Conservation (phyloP, 441 rosid genomes). For the Flueggea neowawraea region DNA sequence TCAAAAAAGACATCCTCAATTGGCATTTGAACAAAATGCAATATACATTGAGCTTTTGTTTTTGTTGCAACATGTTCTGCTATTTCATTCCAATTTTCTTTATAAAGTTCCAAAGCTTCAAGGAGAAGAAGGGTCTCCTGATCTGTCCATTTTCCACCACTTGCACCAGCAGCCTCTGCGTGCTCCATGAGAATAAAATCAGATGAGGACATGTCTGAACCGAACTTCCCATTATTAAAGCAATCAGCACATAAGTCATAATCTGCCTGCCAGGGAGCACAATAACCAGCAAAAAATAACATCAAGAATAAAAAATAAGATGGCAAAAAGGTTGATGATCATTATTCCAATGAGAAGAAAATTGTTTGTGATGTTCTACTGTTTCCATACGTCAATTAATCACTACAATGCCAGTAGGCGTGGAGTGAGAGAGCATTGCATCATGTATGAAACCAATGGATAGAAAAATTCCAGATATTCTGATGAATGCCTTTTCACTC, state of each 20-base stretch:
- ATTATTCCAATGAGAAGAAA: not conserved
- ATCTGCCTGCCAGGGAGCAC: slow-evolving; percentile 85
- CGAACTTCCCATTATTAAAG: slow-evolving; percentile 82
- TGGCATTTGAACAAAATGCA: slow-evolving; percentile 98
- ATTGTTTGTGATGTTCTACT: too few species aligned
- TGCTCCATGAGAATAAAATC: slow-evolving; percentile 98
- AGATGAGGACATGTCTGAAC: slow-evolving; percentile 81
- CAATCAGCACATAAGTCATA: slow-evolving; percentile 96
- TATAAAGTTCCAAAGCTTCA: slow-evolving; percentile 92
- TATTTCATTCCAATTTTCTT: slow-evolving; percentile 96
- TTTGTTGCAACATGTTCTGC: slow-evolving; percentile 99
- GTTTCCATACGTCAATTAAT: too few species aligned
- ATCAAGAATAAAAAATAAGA: not conserved
- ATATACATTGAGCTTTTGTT: slow-evolving; percentile 93
- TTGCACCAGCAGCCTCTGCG: slow-evolving; percentile 74
- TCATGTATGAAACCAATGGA: not conserved
- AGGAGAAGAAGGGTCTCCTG: slow-evolving; percentile 99
- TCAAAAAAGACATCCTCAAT: slow-evolving; percentile 84
- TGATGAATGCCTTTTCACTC: not conserved
- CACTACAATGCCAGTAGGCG: slow-evolving; percentile 7
- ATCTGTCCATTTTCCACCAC: slow-evolving; percentile 98
- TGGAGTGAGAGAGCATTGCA: not conserved
- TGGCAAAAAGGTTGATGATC: slow-evolving; percentile 1
- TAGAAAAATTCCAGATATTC: not conserved
- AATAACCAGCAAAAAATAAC: slow-evolving; percentile 26